phyloP scores from a whole-genome alignment of 2,329 filamentous ascomycete species.

The Zasmidium angulare region DNA sequence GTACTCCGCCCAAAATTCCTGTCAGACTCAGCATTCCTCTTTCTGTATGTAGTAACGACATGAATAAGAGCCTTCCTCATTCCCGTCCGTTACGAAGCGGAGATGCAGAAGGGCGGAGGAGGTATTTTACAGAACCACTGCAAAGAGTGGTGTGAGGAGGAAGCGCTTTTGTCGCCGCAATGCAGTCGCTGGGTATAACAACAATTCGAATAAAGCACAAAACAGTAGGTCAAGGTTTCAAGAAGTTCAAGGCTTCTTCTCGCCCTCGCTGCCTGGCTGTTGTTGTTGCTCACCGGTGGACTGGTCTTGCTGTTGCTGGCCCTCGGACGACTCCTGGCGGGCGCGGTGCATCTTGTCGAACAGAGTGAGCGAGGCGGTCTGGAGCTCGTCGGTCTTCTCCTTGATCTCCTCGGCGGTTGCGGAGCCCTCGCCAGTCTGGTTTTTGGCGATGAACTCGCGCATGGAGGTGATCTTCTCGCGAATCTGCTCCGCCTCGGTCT shows the following conservation, averaged over 20 bases:
- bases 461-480: slow-evolving; percentile 94
- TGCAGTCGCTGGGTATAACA: slow-evolving; percentile 23
- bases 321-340: slow-evolving; percentile 50
- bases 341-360: slow-evolving; percentile 99
- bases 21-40: neutral
- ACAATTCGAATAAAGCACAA: slow-evolving; percentile 16
- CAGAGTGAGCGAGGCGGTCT: slow-evolving; percentile 90
- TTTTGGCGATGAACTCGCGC: slow-evolving; percentile 80
- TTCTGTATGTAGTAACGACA: slow-evolving; percentile 13
- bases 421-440: slow-evolving; percentile 84
- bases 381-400: slow-evolving; percentile 97
- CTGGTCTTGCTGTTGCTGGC: slow-evolving; percentile 54
- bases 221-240: slow-evolving; percentile 3
- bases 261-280: slow-evolving; percentile 55
- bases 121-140: slow-evolving; percentile 10
- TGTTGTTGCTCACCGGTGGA: slow-evolving; percentile 40
- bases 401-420: slow-evolving; percentile 91
- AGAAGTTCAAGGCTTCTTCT: slow-evolving; percentile 66
- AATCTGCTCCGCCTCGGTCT: slow-evolving; percentile 89
- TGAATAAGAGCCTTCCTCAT: neutral
- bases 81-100: neutral
- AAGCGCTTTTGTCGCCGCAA: slow-evolving; percentile 18
- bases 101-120: neutral
- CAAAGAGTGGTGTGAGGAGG: slow-evolving; percentile 6
- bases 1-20: neutral